These are phyloP conservation scores for Arachis monticola DNA, from an alignment of 331 rosid species.

Conservation along the genomic window DNA sequence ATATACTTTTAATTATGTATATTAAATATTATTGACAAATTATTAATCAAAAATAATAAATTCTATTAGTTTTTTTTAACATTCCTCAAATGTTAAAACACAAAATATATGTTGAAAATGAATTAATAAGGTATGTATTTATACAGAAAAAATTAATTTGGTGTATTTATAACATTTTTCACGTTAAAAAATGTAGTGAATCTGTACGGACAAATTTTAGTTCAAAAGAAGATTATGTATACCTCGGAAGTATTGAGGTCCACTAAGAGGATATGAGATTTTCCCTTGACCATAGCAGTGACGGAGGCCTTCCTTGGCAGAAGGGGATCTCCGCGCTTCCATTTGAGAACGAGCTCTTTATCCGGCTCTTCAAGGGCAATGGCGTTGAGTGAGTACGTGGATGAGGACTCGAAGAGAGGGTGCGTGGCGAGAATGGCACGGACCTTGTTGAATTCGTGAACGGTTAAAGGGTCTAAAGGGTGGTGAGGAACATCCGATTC, in stretches of 20 bases:
- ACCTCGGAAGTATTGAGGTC: constrained; percentile 37
- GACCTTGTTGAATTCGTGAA: constrained; percentile 60
- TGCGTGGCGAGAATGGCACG: constrained; percentile 56
- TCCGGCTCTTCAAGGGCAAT: constrained; percentile 72
- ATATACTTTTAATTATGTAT: too few relatives aligned
- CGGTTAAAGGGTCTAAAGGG: constrained; percentile 86
- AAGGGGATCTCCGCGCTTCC: constrained; percentile 59
- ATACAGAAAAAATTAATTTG: too few relatives aligned
- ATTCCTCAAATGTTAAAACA: too few relatives aligned
- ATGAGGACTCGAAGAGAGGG: constrained; percentile 51
- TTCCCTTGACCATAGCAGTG: constrained; percentile 49
- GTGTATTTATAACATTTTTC: too few relatives aligned
- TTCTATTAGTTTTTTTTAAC: too few relatives aligned
- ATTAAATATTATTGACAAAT: too few relatives aligned
- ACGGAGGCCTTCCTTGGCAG: constrained; percentile 65
- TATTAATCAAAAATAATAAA: too few relatives aligned
- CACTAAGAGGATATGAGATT: constrained; percentile 43
- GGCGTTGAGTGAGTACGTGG: constrained; percentile 52
- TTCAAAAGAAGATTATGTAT: too few relatives aligned
- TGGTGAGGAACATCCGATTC: constrained; percentile 63
- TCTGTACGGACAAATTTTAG: too few relatives aligned
- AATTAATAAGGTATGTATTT: too few relatives aligned
- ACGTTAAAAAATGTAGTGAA: too few relatives aligned
- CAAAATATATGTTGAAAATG: too few relatives aligned
- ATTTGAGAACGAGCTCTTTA: constrained; percentile 55